Evolutionary conservation across 208 protist genomes (phyloP).

Genomic region (Herpetomonas tarakana): DNA sequence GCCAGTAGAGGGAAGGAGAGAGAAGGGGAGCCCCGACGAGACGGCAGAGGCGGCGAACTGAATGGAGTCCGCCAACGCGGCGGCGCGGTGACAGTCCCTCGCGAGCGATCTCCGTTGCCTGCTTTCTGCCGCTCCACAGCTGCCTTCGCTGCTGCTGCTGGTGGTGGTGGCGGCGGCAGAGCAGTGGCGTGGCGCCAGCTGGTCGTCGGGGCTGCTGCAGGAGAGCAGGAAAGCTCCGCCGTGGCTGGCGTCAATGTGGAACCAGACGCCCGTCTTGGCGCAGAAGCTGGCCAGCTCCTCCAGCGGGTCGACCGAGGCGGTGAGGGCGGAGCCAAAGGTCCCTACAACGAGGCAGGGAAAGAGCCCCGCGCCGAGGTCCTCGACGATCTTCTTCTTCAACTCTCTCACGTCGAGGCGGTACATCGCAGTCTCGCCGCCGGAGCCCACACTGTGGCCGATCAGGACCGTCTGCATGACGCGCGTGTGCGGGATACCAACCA

Average conservation of each 20-base stretch:
- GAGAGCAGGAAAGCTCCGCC: slow-evolving; percentile 37
- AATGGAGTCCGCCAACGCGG: background rate
- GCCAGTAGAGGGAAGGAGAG: too few relatives aligned
- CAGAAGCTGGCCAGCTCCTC: slow-evolving; percentile 39
- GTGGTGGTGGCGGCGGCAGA: slow-evolving; percentile 13
- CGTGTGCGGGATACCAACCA: slow-evolving; percentile 55
- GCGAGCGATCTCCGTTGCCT: too few relatives aligned
- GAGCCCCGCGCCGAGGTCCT: slow-evolving; percentile 58
- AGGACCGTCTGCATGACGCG: slow-evolving; percentile 52
- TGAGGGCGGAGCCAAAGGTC: slow-evolving; percentile 40
- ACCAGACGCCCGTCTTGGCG: slow-evolving; percentile 52
- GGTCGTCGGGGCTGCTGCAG: slow-evolving; percentile 15
- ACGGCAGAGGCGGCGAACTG: slow-evolving; percentile 1
- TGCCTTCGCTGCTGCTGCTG: background rate
- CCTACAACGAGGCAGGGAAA: slow-evolving; percentile 66
- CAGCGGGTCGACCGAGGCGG: slow-evolving; percentile 60
- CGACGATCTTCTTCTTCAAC: slow-evolving; percentile 48
- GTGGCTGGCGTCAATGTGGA: slow-evolving; percentile 66
- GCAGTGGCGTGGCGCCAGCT: slow-evolving; percentile 9
- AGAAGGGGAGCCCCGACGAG: too few relatives aligned
- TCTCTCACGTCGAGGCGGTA: slow-evolving; percentile 37
- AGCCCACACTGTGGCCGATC: background rate
- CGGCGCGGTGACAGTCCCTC: too few relatives aligned
- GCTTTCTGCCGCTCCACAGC: too few relatives aligned
- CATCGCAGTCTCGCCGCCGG: slow-evolving; percentile 11